These are phyloP conservation scores for Auriscalpium microsporum DNA, from an alignment of 768 basidiomycete genomes.

Conservation along the genomic window DNA sequence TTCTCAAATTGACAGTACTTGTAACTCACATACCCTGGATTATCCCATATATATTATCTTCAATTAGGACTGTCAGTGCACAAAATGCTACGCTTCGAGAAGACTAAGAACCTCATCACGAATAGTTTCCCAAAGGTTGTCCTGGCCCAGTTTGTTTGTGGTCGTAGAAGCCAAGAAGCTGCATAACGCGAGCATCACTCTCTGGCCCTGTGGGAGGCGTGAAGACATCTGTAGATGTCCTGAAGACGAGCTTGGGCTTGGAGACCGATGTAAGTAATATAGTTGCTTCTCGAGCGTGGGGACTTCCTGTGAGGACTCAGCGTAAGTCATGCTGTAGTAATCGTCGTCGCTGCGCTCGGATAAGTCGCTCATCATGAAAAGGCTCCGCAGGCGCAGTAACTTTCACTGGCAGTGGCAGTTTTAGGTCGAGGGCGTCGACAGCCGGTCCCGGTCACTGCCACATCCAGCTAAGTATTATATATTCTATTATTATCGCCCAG, in stretches of 20 bases:
- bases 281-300: constrained; percentile 22
- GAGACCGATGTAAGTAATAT: constrained; percentile 26
- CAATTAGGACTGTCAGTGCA: too few species aligned
- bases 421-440: background rate
- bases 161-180: constrained; percentile 22
- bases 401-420: background rate
- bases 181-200: constrained; percentile 22
- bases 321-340: background rate
- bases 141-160: constrained; percentile 19
- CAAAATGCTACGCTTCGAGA: too few species aligned
- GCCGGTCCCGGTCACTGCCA: background rate
- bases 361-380: background rate
- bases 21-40: too few species aligned
- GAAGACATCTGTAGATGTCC: constrained; percentile 27
- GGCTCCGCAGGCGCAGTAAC: background rate
- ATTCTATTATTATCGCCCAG: too few species aligned
- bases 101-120: too few species aligned
- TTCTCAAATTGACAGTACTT: too few species aligned
- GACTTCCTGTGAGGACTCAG: background rate
- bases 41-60: too few species aligned
- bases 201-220: constrained; percentile 23
- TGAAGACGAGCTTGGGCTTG: constrained; percentile 29
- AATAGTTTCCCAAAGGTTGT: too few species aligned
- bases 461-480: too few species aligned
- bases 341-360: background rate